Base-by-base conservation (phyloP, 345 rosid species). In the Geranium brycei region DNA sequence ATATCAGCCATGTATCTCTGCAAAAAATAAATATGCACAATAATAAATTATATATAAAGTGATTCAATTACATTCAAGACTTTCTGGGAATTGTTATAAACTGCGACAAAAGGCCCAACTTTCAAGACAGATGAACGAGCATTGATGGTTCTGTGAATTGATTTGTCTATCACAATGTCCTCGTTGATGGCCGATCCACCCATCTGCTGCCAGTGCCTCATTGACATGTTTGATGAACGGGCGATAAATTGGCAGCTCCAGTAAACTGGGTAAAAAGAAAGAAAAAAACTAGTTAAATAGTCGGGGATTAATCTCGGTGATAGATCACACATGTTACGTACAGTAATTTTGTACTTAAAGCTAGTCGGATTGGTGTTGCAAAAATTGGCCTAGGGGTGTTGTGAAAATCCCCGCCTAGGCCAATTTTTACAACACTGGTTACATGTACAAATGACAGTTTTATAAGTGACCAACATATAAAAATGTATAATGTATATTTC, bases 191-290 rank as follows among this genome's bases (percentile, higher is more conserved):
- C 74, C 62, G 87, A 91, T 73, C 97, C 99, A 66, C 95, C 90
- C 97, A 90, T 87, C 80, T 81, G 90, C 73, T 83, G 82, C 97
- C 99, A 93, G 68, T 90, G 95, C 66, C 80, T 85, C 75, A 90
- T 55, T 5, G 99, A 93, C 55, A 79, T 66, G 69, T 93, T 93
- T 40, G 99, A 90, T 67, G 90, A 85, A 63, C 86, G 95, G 18
- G 92, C 97, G 57, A 93, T 77, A 66, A 77, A 88, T 70, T 93
- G 96, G 72, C 99, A 93, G 78, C 87, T 93, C 99, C 99, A 93
- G 64, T 85, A 86, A 68, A 93, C 96, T 93, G 85, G 13, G 30
- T 15, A 67, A 62, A 16, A 51, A 8, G 32, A 62, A 4, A 58
- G 35, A 7, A 35, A 17, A 31, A 38, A 61, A 30, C 63, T n/a